Base-by-base conservation (phyloP, 495 filamentous ascomycete genomes). In the Neurospora intermedia region DNA sequence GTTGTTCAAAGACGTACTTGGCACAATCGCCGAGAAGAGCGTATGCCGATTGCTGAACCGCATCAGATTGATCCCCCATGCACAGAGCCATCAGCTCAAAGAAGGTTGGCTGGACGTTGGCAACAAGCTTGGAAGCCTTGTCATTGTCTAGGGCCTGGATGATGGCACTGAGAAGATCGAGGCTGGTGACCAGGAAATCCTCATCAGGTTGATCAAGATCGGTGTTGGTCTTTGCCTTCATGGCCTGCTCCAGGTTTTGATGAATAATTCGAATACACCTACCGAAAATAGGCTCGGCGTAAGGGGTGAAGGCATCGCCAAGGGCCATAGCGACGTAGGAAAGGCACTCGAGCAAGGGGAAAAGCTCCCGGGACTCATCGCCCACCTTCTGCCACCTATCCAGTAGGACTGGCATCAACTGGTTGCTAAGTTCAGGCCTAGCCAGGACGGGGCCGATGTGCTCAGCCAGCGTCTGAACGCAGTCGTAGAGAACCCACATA, bases 401-500 rank as follows among this genome's bases (percentile, higher is more conserved):
- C 71, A 98, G 94, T 59, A 99, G 87, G 62, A 94, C 94, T 42
- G 96, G 94, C 96, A 99, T 99, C 73, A 99, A 85, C 73, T 94
- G 87, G 73, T 91, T 88, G 48, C 94, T 89, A 6, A 97, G 86
- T 71, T 94, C 88, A 5, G 93, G 91, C 76, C 89, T 86, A 11
- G 93, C 89, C 62, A 99, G 84, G 59, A 91, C 89, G 20, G 89
- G 89, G 69, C 93, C 92, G 69, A 98, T 91, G 80, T 94, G 91
- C 79, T 99, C 96, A 16, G 96, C 96, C 46, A 99, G 84, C 0
- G 96, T 98, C 82, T 99, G 96, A 69, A 99, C 92, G 82, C 96
- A 99, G 83, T 98, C 96, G 82, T 99, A 99, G 43, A 99, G 89
- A 73, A 98, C 94, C 84, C 95, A 98, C 89, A 97, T 97, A 84